A percentile compares a stretch with the other conserved stretches of the same genome.
These are phyloP conservation scores for Tricholoma hemisulphureum DNA, from an alignment of 768 basidiomycete species.

Conservation along the genomic window DNA sequence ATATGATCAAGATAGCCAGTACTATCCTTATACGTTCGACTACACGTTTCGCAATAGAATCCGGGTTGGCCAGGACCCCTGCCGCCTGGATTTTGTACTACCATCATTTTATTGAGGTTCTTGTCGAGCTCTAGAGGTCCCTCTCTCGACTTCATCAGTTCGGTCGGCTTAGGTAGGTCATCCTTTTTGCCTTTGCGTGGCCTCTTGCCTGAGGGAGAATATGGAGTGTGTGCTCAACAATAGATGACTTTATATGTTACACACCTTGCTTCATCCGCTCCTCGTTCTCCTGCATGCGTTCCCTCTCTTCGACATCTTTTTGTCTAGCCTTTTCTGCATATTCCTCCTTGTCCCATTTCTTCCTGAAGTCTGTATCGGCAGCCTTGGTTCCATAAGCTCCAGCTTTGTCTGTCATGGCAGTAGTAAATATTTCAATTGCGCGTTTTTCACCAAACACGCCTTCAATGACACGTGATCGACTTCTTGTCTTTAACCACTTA, in stretches of 20 bases:
- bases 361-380: slow-evolving; percentile 74
- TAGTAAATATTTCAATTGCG: neutral
- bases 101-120: slow-evolving; percentile 92
- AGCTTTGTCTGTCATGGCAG: slow-evolving; percentile 36
- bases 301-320: slow-evolving; percentile 75
- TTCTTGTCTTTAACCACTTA: no score
- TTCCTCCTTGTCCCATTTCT: slow-evolving; percentile 95
- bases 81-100: slow-evolving; percentile 81
- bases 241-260: slow-evolving; percentile 5
- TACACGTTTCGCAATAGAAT: slow-evolving; percentile 92
- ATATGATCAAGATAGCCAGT: slow-evolving; percentile 94
- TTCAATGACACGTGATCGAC: no score
- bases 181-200: slow-evolving; percentile 67
- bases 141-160: slow-evolving; percentile 89
- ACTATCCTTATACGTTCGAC: slow-evolving; percentile 89
- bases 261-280: slow-evolving; percentile 80
- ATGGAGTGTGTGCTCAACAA: slow-evolving; percentile 2
- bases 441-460: neutral
- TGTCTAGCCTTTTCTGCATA: slow-evolving; percentile 81
- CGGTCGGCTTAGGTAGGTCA: slow-evolving; percentile 90
- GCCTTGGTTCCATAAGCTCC: slow-evolving; percentile 46
- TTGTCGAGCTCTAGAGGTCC: slow-evolving; percentile 86
- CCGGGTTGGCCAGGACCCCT: slow-evolving; percentile 89
- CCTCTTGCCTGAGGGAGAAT: slow-evolving; percentile 64
- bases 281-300: slow-evolving; percentile 84